Conservation (phyloP, 495 filamentous ascomycete species). For the Lasiosphaeriaceae sp. region DNA sequence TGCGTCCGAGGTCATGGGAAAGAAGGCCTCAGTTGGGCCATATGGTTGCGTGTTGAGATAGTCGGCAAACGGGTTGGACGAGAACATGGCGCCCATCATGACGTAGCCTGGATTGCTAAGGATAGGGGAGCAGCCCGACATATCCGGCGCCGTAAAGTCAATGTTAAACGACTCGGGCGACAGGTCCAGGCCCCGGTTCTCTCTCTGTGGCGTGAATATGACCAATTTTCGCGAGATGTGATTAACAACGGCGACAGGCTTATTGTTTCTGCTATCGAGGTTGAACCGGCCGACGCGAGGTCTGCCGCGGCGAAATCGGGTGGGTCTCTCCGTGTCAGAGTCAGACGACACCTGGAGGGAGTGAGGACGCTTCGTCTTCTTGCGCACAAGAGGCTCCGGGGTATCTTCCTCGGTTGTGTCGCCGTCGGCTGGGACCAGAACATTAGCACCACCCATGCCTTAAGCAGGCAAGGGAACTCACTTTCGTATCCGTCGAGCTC, state of each 20-base stretch:
- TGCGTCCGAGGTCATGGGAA: conserved; percentile 59
- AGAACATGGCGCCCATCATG: conserved; percentile 68
- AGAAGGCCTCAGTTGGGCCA: conserved; percentile 74
- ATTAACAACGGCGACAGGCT: conserved; percentile 71
- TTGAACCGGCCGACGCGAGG: conserved; percentile 53
- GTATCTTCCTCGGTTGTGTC: conserved; percentile 84
- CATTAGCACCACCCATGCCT: conserved; percentile 49
- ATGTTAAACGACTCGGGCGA: conserved; percentile 45
- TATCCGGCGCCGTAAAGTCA: conserved; percentile 42
- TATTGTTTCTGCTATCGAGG: conserved; percentile 53
- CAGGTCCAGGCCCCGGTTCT: conserved; percentile 37
- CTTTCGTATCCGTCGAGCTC: conserved; percentile 76
- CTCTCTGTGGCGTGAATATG: conserved; percentile 50
- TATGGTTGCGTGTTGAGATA: conserved; percentile 61
- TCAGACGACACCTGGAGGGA: conserved; percentile 37
- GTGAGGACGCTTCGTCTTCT: conserved; percentile 41
- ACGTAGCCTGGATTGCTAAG: conserved; percentile 65
- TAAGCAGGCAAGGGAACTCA: conserved; percentile 46
- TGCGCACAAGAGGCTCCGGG: conserved; percentile 54
- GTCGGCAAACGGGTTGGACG: conserved; percentile 49
- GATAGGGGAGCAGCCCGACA: conserved; percentile 52
- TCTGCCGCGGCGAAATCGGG: conserved; percentile 35
- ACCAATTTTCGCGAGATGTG: conserved; percentile 67
- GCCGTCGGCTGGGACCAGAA: conserved; percentile 61
- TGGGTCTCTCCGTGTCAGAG: conserved; percentile 39